phyloP scores from a whole-genome alignment of 1,284 basidiomycete genomes.

The Trametes versicolor region DNA sequence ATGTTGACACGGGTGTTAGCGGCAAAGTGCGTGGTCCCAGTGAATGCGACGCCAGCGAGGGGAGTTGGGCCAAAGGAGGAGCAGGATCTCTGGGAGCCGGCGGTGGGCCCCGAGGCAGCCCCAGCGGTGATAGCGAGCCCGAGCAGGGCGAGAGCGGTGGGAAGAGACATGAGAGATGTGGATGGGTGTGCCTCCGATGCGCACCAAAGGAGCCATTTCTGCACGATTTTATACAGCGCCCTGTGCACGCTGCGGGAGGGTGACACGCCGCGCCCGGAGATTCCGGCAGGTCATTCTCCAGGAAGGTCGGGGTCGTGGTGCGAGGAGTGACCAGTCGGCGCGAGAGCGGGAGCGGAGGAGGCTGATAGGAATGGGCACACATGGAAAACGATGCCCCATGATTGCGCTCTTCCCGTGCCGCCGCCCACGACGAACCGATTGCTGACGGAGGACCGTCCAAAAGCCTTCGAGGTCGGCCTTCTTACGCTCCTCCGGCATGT shows the following conservation, averaged over 20 bases:
- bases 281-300: slow-evolving; percentile 4
- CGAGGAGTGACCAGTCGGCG: slow-evolving; percentile 9
- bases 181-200: slow-evolving; percentile 8
- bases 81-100: slow-evolving; percentile 12
- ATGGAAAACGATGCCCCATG: slow-evolving; percentile 19
- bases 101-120: slow-evolving; percentile 8
- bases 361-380: slow-evolving; percentile 2
- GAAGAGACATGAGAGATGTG: slow-evolving; percentile 10
- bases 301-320: background rate
- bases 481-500: slow-evolving; percentile 6
- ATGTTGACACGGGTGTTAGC: slow-evolving; percentile 33
- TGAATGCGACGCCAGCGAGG: slow-evolving; percentile 20
- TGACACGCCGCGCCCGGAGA: background rate
- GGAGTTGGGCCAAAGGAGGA: slow-evolving; percentile 13
- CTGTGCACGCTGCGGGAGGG: background rate
- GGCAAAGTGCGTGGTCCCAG: slow-evolving; percentile 27
- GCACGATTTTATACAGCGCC: slow-evolving; percentile 19
- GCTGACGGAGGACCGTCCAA: slow-evolving; percentile 9
- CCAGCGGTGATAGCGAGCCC: slow-evolving; percentile 15
- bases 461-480: slow-evolving; percentile 3
- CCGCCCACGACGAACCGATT: slow-evolving; percentile 4
- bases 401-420: slow-evolving; percentile 2
- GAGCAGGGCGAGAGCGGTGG: slow-evolving; percentile 14
- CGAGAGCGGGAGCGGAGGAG: slow-evolving; percentile 7
- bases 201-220: background rate